Conservation (phyloP, 306 rosid genomes). For the Arachis stenosperma region DNA sequence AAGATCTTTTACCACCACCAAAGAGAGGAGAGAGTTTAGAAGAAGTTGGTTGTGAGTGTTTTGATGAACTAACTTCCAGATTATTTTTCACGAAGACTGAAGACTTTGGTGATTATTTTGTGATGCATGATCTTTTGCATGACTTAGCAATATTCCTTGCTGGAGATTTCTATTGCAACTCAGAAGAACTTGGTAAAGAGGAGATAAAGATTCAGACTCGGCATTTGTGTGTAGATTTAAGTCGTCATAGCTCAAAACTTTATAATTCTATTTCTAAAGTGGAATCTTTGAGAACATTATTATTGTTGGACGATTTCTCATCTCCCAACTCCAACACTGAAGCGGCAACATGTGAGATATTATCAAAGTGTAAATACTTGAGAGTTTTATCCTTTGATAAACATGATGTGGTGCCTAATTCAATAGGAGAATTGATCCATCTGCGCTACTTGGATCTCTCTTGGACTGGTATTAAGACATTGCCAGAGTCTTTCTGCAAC, state of each 20-base stretch:
- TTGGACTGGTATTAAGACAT: fast-evolving
- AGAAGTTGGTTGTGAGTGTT: constrained; percentile 11
- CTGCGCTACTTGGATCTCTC: constrained; percentile 19
- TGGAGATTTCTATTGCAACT: background rate
- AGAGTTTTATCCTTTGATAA: background rate
- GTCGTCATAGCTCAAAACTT: background rate
- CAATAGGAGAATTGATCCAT: constrained; percentile 1
- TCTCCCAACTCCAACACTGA: background rate
- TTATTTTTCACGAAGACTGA: background rate
- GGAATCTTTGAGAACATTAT: constrained; percentile 2
- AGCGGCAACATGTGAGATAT: background rate
- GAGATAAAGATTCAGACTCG: no score
- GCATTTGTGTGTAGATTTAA: no score
- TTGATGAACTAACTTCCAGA: background rate
- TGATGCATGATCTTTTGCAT: constrained; percentile 31
- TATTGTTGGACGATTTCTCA: background rate
- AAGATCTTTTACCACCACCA: constrained; percentile 16
- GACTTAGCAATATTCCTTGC: background rate
- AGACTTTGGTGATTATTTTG: background rate
- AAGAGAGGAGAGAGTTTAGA: background rate
- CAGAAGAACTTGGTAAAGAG: no score
- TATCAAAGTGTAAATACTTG: background rate
- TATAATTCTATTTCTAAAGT: background rate
- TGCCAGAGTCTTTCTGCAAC: background rate
- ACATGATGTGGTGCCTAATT: background rate